Percentiles rank a stretch among this genome's conserved stretches.
Evolutionary conservation across 345 rosid species (phyloP).

Genomic region (Populus deltoides): DNA sequence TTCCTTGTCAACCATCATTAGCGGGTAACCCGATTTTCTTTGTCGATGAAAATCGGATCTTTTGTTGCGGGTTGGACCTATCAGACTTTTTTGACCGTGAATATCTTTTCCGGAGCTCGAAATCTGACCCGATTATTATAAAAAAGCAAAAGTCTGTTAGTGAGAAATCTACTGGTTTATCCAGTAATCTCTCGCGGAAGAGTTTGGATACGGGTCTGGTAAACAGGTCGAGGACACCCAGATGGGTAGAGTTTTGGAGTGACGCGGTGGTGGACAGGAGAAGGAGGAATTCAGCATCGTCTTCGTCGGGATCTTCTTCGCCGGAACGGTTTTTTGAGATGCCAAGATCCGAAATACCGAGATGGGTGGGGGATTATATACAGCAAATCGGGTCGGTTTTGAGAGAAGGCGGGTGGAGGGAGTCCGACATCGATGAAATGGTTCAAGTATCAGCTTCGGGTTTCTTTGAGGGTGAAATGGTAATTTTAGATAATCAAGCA

Average conservation of each 20-base stretch:
- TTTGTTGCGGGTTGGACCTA: slow-evolving; percentile 93
- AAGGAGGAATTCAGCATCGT: slow-evolving; percentile 63
- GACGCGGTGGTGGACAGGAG: slow-evolving; percentile 78
- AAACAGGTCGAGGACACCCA: slow-evolving; percentile 48
- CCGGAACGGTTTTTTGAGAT: slow-evolving; percentile 71
- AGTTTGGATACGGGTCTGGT: slow-evolving; percentile 59
- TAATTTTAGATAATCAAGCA: slow-evolving; percentile 70
- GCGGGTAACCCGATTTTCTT: slow-evolving; percentile 97
- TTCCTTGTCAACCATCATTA: slow-evolving; percentile 80
- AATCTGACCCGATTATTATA: slow-evolving; percentile 40
- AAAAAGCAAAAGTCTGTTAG: slow-evolving; percentile 62
- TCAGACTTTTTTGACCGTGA: slow-evolving; percentile 87
- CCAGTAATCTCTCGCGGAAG: slow-evolving; percentile 51
- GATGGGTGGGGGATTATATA: slow-evolving; percentile 82
- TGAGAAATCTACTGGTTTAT: slow-evolving; percentile 55
- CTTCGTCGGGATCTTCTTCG: slow-evolving; percentile 50
- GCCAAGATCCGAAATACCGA: slow-evolving; percentile 62
- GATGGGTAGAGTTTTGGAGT: slow-evolving; percentile 99
- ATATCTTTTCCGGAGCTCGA: slow-evolving; percentile 55
- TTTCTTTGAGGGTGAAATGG: slow-evolving; percentile 76
- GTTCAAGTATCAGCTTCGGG: slow-evolving; percentile 81
- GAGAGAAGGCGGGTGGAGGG: slow-evolving; percentile 87
- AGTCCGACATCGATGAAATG: slow-evolving; percentile 71
- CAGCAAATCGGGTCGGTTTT: slow-evolving; percentile 74
- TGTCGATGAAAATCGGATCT: slow-evolving; percentile 80